phyloP scores from a whole-genome alignment of 2,329 filamentous ascomycete genomes.

The Botrytis sinoallii region DNA sequence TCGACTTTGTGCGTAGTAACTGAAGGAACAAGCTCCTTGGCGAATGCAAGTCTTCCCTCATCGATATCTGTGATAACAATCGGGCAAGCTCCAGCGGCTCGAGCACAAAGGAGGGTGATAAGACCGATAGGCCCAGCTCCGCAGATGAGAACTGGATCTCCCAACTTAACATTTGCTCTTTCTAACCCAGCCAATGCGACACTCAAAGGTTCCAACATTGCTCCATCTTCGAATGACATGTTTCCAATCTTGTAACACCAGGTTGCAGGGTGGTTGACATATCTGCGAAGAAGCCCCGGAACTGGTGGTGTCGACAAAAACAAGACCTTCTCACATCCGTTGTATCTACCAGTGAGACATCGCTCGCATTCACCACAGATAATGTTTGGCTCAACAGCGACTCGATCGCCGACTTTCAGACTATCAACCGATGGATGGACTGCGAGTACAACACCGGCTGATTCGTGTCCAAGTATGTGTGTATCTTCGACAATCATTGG shows the following conservation, averaged over 20 bases:
- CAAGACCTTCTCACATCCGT: constrained; percentile 80
- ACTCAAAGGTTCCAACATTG: constrained; percentile 83
- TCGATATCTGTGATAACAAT: constrained; percentile 95
- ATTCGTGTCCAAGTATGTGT: constrained; percentile 94
- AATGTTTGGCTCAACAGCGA: constrained; percentile 91
- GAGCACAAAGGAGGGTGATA: constrained; percentile 78
- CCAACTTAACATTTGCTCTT: constrained; percentile 73
- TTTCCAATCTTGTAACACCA: constrained; percentile 97
- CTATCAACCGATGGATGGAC: constrained; percentile 75
- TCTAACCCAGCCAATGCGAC: constrained; percentile 88
- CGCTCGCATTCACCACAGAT: constrained; percentile 89
- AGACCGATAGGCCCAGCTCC: constrained; percentile 93
- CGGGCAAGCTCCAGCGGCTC: constrained; percentile 83
- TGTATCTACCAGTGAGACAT: constrained; percentile 89
- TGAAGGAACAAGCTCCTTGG: constrained; percentile 75
- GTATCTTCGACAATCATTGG: constrained; percentile 89
- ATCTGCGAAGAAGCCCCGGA: constrained; percentile 80
- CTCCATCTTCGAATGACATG: constrained; percentile 89
- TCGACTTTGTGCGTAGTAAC: constrained; percentile 79
- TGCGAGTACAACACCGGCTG: constrained; percentile 78
- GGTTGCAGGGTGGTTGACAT: constrained; percentile 88
- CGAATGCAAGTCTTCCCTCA: constrained; percentile 78
- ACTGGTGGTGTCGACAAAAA: constrained; percentile 93
- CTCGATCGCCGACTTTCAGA: constrained; percentile 81
- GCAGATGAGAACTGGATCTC: constrained; percentile 84